A percentile compares a stretch with the other conserved stretches of the same genome.
These are phyloP conservation scores for Sphagnum contortum DNA, from an alignment of 225 moss, liverwort and hornwort species.

Conservation along the genomic window DNA sequence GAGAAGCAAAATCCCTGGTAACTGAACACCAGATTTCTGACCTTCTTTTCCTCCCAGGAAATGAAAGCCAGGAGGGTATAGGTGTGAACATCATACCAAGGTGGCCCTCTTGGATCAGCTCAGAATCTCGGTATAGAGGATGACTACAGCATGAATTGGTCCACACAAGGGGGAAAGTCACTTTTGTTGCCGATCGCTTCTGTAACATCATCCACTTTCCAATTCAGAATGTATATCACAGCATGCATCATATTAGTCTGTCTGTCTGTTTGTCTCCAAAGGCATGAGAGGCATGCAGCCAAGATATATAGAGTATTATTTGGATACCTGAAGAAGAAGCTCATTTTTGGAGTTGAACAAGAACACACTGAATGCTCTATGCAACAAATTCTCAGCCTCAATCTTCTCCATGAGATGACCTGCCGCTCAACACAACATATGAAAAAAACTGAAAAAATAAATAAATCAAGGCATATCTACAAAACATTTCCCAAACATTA, in stretches of 20 bases:
- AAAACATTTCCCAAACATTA: no score
- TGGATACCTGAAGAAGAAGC: constrained; percentile 76
- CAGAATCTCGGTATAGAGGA: constrained; percentile 81
- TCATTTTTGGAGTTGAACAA: constrained; percentile 94
- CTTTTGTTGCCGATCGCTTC: constrained; percentile 98
- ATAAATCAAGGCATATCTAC: no score
- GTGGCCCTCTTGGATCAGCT: constrained; percentile 68
- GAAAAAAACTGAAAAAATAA: no score
- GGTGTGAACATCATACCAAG: constrained; percentile 33
- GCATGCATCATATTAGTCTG: background rate
- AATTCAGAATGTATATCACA: background rate
- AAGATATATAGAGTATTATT: no score
- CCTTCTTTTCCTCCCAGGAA: no score
- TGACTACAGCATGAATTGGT: constrained; percentile 99
- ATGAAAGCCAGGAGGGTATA: background rate
- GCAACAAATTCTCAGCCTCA: constrained; percentile 83
- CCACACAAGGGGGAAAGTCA: constrained; percentile 95
- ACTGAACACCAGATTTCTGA: no score
- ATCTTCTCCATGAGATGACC: constrained; percentile 99
- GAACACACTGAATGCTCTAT: constrained; percentile 96
- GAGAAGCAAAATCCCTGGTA: no score
- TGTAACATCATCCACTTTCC: constrained; percentile 10
- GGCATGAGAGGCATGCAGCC: no score
- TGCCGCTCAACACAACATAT: constrained; percentile 5
- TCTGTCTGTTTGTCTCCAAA: no score